Evolutionary conservation across 805 yeast species (phyloP).

Genomic region (Myxozyma neotropica): DNA sequence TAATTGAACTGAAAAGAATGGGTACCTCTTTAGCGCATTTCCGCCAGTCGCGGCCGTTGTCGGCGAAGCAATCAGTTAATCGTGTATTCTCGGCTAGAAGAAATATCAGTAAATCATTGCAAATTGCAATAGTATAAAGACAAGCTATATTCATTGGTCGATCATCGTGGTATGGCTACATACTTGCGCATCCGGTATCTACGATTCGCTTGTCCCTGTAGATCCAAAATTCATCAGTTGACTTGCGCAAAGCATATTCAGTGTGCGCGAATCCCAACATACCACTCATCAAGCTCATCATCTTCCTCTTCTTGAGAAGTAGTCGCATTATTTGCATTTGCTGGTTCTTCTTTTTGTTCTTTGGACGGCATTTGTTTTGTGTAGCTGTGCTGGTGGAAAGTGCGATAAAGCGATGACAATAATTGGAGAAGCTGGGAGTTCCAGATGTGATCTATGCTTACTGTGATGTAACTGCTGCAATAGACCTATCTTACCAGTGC

Average conservation of each 20-base stretch:
- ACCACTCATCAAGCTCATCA: slow-evolving; percentile 74
- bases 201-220: slow-evolving; percentile 72
- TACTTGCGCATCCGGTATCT: slow-evolving; percentile 72
- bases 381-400: not conserved
- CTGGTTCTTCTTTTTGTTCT: not conserved
- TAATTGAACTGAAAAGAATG: not conserved
- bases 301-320: slow-evolving; percentile 44
- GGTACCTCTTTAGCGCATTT: slow-evolving; percentile 65
- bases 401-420: not conserved
- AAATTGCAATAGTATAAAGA: no score
- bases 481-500: no score
- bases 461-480: no score
- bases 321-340: not conserved
- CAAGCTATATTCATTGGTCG: no score
- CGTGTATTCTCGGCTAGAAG: slow-evolving; percentile 63
- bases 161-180: not conserved
- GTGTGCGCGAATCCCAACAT: slow-evolving; percentile 2
- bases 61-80: slow-evolving; percentile 77
- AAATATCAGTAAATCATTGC: not conserved
- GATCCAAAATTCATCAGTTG: not conserved
- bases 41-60: slow-evolving; percentile 74
- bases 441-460: no score
- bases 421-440: not conserved
- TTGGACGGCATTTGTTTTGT: slow-evolving; percentile 5
- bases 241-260: not conserved